Conservation (phyloP, 805 yeast species). For the Starmerella kuoi region DNA sequence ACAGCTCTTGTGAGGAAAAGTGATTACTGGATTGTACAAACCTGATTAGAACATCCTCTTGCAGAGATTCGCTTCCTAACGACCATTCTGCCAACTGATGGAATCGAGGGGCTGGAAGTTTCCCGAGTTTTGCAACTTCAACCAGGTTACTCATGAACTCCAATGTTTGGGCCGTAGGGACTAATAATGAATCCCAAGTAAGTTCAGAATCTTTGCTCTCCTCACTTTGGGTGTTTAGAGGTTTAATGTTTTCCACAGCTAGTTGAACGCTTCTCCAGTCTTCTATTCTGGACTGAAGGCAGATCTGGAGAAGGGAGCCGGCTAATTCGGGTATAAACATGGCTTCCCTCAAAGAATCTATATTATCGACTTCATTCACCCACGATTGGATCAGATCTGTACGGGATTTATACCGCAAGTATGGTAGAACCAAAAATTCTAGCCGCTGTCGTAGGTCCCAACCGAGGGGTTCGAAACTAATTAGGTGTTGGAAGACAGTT, state of each 20-base stretch:
- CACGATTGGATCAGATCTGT: constrained; percentile 18
- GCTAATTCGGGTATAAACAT: constrained; percentile 13
- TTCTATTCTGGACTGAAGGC: constrained; percentile 11
- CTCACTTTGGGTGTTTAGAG: background rate
- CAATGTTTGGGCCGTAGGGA: constrained; percentile 1
- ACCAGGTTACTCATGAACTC: constrained; percentile 4
- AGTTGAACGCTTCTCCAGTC: constrained; percentile 10
- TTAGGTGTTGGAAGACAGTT: constrained; percentile 16
- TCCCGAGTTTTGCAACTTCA: constrained; percentile 4
- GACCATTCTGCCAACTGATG: constrained; percentile 20
- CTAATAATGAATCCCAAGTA: background rate
- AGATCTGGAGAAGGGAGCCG: constrained; percentile 17
- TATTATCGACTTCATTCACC: constrained; percentile 14
- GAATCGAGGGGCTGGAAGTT: constrained; percentile 8
- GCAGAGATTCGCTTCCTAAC: constrained; percentile 5
- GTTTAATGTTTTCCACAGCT: constrained; percentile 2
- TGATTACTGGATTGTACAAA: constrained; percentile 4
- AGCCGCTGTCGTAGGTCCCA: constrained; percentile 21
- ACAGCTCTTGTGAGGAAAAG: constrained; percentile 7
- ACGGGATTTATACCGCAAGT: constrained; percentile 18
- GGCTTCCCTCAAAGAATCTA: constrained; percentile 13
- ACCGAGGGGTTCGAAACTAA: constrained; percentile 12
- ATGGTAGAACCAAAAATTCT: constrained; percentile 25
- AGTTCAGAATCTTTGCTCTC: background rate
- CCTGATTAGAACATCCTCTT: constrained; percentile 14